Conservation (phyloP, 495 filamentous ascomycete species). For the Tuber borchii region DNA sequence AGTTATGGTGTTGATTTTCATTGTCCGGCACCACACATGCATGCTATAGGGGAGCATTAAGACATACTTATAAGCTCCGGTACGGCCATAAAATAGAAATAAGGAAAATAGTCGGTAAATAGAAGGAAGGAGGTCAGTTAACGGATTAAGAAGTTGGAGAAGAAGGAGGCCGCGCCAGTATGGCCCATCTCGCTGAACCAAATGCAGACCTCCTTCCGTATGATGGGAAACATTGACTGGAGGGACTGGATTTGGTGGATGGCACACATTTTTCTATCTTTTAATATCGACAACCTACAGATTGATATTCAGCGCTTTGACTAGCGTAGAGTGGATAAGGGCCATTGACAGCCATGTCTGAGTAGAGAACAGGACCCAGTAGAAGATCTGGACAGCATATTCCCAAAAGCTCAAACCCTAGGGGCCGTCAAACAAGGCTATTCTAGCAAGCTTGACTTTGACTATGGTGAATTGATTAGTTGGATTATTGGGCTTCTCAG, state of each 20-base stretch:
- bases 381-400: not conserved
- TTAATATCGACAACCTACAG: constrained; percentile 24
- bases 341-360: not conserved
- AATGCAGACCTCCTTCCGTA: constrained; percentile 14
- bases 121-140: not conserved
- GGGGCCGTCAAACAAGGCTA: not conserved
- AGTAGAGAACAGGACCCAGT: not conserved
- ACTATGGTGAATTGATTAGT: not conserved
- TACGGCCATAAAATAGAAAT: constrained; percentile 19
- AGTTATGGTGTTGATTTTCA: not conserved
- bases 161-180: constrained; percentile 7
- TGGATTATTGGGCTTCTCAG: not conserved
- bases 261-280: constrained; percentile 13
- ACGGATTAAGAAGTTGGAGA: not conserved
- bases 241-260: constrained; percentile 14
- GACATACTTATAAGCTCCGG: constrained; percentile 15
- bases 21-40: not conserved
- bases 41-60: constrained; percentile 3
- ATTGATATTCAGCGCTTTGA: constrained; percentile 17
- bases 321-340: constrained; percentile 20
- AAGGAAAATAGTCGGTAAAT: constrained; percentile 12
- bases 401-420: not conserved
- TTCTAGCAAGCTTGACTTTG: not conserved
- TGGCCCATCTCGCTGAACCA: constrained; percentile 20
- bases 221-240: constrained; percentile 28